These are phyloP conservation scores for Spizellomyces sp. DNA, from an alignment of 192 early-diverging fungal species.

Conservation along the genomic window DNA sequence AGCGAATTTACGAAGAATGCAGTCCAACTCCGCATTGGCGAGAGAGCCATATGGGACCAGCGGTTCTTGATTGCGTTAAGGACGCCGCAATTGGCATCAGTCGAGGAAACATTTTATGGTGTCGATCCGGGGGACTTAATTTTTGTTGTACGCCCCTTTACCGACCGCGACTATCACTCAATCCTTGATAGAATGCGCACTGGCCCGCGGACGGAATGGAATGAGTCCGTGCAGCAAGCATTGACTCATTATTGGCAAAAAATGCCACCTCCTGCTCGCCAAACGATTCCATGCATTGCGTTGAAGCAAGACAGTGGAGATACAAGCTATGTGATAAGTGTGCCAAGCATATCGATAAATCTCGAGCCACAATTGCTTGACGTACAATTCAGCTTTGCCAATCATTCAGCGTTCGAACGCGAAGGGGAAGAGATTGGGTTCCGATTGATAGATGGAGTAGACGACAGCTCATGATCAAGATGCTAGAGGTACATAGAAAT, in stretches of 20 bases:
- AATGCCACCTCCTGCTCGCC: slow-evolving; percentile 13
- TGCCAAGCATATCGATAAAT: slow-evolving; percentile 22
- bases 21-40: slow-evolving; percentile 3
- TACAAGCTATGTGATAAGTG: slow-evolving; percentile 13
- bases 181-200: slow-evolving; percentile 16
- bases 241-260: slow-evolving; percentile 21
- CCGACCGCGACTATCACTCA: neutral
- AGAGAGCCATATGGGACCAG: slow-evolving; percentile 24
- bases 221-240: neutral
- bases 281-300: slow-evolving; percentile 32
- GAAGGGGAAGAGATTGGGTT: slow-evolving; percentile 16
- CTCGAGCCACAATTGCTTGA: slow-evolving; percentile 29
- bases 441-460: neutral
- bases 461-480: no score
- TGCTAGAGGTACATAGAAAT: no score
- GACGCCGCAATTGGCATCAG: neutral
- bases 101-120: slow-evolving; percentile 10
- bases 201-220: slow-evolving; percentile 8
- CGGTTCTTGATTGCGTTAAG: slow-evolving; percentile 14
- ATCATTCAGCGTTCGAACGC: slow-evolving; percentile 2
- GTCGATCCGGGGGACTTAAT: neutral
- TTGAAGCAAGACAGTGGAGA: slow-evolving; percentile 21
- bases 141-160: slow-evolving; percentile 28
- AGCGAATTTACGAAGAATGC: neutral
- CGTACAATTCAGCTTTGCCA: slow-evolving; percentile 20